These are phyloP conservation scores for Fragilariopsis cylindrus DNA, from an alignment of 108 stramenopile genomes.

Conservation along the genomic window DNA sequence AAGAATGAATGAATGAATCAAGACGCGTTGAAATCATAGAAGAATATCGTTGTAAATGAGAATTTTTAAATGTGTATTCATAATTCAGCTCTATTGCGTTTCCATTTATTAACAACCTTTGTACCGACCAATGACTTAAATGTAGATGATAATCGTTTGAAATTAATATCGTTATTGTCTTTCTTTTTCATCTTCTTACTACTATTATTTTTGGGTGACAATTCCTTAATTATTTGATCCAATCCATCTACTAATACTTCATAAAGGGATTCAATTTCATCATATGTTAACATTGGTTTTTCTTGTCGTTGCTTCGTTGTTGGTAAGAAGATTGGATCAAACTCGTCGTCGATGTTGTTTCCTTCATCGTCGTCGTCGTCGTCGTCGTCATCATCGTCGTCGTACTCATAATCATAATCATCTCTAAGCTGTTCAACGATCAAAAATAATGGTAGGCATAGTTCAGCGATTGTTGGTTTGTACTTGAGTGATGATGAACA, in stretches of 20 bases:
- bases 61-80: not conserved
- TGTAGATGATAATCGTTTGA: slow-evolving; percentile 42
- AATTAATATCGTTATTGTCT: slow-evolving; percentile 20
- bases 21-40: no score
- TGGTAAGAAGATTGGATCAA: not conserved
- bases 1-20: no score
- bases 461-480: slow-evolving; percentile 22
- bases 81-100: slow-evolving; percentile 52
- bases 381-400: slow-evolving; percentile 6
- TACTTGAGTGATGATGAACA: not conserved
- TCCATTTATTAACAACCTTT: slow-evolving; percentile 59
- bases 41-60: not conserved
- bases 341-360: slow-evolving; percentile 11
- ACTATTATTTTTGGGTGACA: not conserved
- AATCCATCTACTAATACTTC: slow-evolving; percentile 28
- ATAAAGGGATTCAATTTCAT: slow-evolving; percentile 26
- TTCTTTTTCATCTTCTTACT: not conserved
- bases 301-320: slow-evolving; percentile 14
- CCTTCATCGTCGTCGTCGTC: not conserved
- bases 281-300: slow-evolving; percentile 18
- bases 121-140: slow-evolving; percentile 44
- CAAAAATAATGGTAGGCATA: slow-evolving; percentile 51
- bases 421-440: slow-evolving; percentile 46
- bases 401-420: slow-evolving; percentile 32
- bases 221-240: not conserved